Conservation (phyloP, 768 basidiomycete species). For the Lentinula detonsa region DNA sequence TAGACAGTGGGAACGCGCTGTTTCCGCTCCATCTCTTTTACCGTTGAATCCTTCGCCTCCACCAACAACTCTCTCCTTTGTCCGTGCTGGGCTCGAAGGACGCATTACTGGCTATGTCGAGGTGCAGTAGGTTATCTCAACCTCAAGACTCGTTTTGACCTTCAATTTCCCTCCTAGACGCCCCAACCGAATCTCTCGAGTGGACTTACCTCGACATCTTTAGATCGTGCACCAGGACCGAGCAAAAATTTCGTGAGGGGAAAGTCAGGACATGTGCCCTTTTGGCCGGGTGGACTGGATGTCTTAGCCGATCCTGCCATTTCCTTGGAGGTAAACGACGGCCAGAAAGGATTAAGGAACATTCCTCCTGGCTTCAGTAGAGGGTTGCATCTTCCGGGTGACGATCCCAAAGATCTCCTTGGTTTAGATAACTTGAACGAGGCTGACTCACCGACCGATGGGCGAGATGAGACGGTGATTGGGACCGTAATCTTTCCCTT, state of each 20-base stretch:
- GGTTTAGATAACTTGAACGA: constrained; percentile 1
- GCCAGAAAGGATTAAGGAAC: constrained; percentile 49
- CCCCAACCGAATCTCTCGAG: constrained; percentile 50
- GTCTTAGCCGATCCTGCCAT: constrained; percentile 39
- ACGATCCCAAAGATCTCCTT: constrained; percentile 37
- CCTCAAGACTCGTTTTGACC: background rate
- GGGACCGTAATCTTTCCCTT: background rate
- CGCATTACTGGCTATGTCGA: constrained; percentile 78
- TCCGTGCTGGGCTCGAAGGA: constrained; percentile 76
- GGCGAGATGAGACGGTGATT: background rate
- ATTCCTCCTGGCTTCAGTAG: constrained; percentile 80
- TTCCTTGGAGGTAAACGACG: constrained; percentile 19
- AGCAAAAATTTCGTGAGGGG: constrained; percentile 84
- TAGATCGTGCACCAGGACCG: constrained; percentile 79
- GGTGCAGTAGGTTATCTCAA: constrained; percentile 31
- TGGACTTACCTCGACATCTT: constrained; percentile 78
- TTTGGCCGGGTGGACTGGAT: constrained; percentile 90
- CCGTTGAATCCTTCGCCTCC: constrained; percentile 63
- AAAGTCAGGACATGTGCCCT: constrained; percentile 89
- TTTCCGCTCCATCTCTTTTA: constrained; percentile 60
- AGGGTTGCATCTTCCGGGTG: constrained; percentile 68
- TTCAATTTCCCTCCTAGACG: constrained; percentile 31
- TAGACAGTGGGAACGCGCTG: constrained; percentile 69
- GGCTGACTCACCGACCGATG: constrained; percentile 2
- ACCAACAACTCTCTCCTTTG: constrained; percentile 66